Evolutionary conservation across 2,329 filamentous ascomycete species (phyloP).

Genomic region (Leptographium procerum): DNA sequence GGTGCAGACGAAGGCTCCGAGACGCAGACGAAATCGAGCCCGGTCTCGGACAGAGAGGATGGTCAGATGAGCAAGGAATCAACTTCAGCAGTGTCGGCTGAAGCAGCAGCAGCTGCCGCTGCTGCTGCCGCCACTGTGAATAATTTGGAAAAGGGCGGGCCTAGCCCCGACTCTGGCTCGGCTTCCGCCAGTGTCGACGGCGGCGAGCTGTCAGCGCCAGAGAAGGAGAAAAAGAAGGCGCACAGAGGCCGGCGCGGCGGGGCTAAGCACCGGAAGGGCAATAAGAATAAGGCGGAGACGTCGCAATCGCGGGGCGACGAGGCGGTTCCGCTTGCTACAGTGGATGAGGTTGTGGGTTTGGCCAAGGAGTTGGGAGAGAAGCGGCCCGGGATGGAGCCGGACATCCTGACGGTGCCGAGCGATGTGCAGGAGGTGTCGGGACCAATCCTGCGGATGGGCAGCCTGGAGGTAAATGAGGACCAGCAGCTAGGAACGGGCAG

Average conservation of each 20-base stretch:
- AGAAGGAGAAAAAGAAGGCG: slow-evolving; percentile 50
- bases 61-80: background rate
- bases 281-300: slow-evolving; percentile 34
- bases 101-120: background rate
- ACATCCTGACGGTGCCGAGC: slow-evolving; percentile 45
- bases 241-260: slow-evolving; percentile 64
- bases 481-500: slow-evolving; percentile 66
- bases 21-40: background rate
- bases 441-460: slow-evolving; percentile 49
- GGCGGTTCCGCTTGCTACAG: slow-evolving; percentile 25
- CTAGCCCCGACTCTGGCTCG: background rate
- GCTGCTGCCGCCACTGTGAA: too few species aligned
- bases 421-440: slow-evolving; percentile 50
- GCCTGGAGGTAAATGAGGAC: slow-evolving; percentile 52
- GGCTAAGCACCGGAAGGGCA: slow-evolving; percentile 50
- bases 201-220: slow-evolving; percentile 18
- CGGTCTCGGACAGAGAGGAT: background rate
- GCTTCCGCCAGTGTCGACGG: background rate
- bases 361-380: slow-evolving; percentile 45
- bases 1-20: too few species aligned
- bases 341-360: slow-evolving; percentile 51
- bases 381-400: slow-evolving; percentile 44
- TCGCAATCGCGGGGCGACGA: slow-evolving; percentile 40
- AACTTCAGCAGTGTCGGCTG: background rate
- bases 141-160: background rate